Base-by-base conservation (phyloP, 805 yeast species). In the Candida ipomoeae region DNA sequence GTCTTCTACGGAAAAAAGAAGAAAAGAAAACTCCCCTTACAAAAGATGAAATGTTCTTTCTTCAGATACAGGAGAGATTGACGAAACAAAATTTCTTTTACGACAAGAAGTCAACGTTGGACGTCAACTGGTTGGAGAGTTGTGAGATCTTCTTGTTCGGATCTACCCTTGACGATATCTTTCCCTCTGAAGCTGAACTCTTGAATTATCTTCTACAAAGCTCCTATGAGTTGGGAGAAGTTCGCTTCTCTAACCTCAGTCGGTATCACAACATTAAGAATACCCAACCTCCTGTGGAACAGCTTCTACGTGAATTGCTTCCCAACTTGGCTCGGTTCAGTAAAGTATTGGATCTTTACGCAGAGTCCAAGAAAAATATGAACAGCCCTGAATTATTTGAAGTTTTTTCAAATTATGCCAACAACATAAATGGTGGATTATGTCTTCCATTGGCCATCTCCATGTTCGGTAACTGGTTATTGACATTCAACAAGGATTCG, bases 391-490 rank as follows among this genome's bases (percentile, higher is more conserved):
- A 61, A 36, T 52, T 62, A 4, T 62, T 57, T 33, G 59, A 61
- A 32, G 40, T 47, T 3, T 60, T 62, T 32, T 56, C 58, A 29
- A 21, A 29, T 6, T 57, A 49, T 37, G 60, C 62, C 15, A 48
- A 53, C 36, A 48, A 44, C 26, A n/a, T 46, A 8, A 55, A 45
- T 17, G 58, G 62, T 1, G 46, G 40, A 15, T 47, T 60, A 17
- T 55, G 57, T 33, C 48, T 62, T 15, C 64, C 66, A 15, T 48
- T 62, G 17, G 64, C 66, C 13, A 55, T 58, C n/a, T 51, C 64
- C 15, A 61, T 62, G 64, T 62, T 62, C 44, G 66, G 64, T 17
- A 59, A 56, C 32, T 62, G 62, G 63, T 57, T 62, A 11, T 52
- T 62, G 23, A 47, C 62, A 13, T 62, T 44, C 52, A 57, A 58